Base-by-base conservation (phyloP, 1,284 basidiomycete genomes). In the Peniophora sp. region DNA sequence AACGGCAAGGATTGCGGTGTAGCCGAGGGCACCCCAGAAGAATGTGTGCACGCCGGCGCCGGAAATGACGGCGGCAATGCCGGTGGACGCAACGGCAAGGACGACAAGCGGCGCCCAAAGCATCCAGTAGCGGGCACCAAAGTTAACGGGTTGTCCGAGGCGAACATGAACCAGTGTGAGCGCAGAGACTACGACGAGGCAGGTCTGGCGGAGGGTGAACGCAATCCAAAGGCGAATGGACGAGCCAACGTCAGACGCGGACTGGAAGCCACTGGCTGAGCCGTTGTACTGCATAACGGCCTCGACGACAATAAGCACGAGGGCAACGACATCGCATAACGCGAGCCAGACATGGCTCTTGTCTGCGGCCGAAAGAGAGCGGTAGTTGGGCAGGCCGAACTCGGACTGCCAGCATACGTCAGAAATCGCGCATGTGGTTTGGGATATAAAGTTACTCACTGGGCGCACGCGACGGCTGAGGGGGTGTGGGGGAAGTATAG, bases 271-370 rank as follows among this genome's bases (percentile, higher is more conserved):
- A 6, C 70, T 58, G 8, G 74, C 65, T 23, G 73, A 72, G 50
- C 72, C 73, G 12, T 68, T 60, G 51, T 73, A 71, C 63, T 87
- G 80, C 41, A 57, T 65, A 53, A 81, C 64, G 20, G 72, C 73
- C 60, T 88, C 77, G 83, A 84, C 87, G 45, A 81, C 62, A 62
- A 87, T 85, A 27, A 80, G 61, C 24, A 63, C 65, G 39, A 87
- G 68, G 9, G 83, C 77, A 35, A 83, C 49, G 34, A 87, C 58
- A 59, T 87, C 85, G 51, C 82, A 73, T 41, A 70, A 64, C 51
- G 85, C 79, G 39, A 88, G 68, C 83, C 84, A 88, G 45, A 87
- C 60, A 60, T 85, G 82, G 56, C 77, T 76, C 67, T 85, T 83
- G 64, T 85, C 79, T 50, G 80, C 76, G 32, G 75, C 67, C 44